phyloP scores from a whole-genome alignment of 169 alveolate species.

The Cryptosporidium meleagridis region DNA sequence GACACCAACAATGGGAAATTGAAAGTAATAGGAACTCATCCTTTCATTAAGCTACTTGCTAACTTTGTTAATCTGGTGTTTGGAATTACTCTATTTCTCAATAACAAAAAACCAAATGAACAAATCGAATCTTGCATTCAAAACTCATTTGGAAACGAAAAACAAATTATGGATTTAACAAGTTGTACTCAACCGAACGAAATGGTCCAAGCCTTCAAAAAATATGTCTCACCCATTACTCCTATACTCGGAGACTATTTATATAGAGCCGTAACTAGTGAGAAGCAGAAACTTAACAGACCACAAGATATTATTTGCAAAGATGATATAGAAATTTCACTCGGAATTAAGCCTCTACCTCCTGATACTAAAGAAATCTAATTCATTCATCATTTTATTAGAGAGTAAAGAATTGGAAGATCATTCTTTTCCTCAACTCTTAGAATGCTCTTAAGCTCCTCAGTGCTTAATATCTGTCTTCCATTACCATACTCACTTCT shows the following conservation, averaged over 20 bases:
- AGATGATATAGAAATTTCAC: constrained; percentile 40
- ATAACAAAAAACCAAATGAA: constrained; percentile 39
- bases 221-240: constrained; percentile 58
- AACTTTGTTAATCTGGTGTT: constrained; percentile 50
- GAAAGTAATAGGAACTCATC: constrained; percentile 52
- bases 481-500: neutral
- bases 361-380: constrained; percentile 4
- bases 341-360: constrained; percentile 40
- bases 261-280: constrained; percentile 65
- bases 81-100: constrained; percentile 63
- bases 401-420: constrained; percentile 46
- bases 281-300: constrained; percentile 14
- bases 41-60: constrained; percentile 35
- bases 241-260: constrained; percentile 69
- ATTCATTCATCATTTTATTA: constrained; percentile 2
- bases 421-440: constrained; percentile 3
- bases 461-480: constrained; percentile 11
- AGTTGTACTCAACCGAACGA: constrained; percentile 40
- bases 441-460: constrained; percentile 23
- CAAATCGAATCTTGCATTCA: constrained; percentile 1
- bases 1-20: constrained; percentile 45
- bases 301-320: constrained; percentile 16
- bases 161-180: constrained; percentile 37
- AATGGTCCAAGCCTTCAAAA: constrained; percentile 44
- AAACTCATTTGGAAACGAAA: neutral